Base-by-base conservation (phyloP, 768 basidiomycete species). In the Leccinum rimulosum region DNA sequence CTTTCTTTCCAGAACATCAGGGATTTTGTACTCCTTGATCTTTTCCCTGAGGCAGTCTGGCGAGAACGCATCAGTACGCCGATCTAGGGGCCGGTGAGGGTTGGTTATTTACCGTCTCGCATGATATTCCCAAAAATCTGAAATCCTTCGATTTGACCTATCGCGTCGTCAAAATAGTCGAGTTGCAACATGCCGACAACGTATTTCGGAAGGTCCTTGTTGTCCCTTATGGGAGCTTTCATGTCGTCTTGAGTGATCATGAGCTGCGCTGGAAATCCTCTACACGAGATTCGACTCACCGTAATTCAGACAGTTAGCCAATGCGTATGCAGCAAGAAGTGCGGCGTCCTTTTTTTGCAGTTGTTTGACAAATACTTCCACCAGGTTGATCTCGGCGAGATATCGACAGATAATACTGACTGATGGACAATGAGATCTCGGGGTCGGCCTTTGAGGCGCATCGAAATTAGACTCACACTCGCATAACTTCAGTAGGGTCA, bases 141-240 rank as follows among this genome's bases (percentile, higher is more conserved):
- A 40, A 70, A 69, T 12, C 68, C 68, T 50, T 69, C 68, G 1
- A 68, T 53, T 25, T 4, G 51, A 11, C 68, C 68, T 0, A 70
- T 56, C 12, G 68, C 66, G 33, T 69, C 68, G 10, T 69, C 66
- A 19, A 69, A 70, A 50, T 59, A 70, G 53, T 69, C 64, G 15
- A 60, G 40, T 31, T 60, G 61, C n/a, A 68, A 50, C 68, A 69
- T 69, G n/a, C 54, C 55, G 12, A 69, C 27, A 2, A 69, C 68
- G 4, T 63, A 38, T 50, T 61, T 58, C 6, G 66, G 58, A 50
- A 66, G 53, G 19, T 35, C 36, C 4, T 58, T 45, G 9, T 59
- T 57, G 7, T 50, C n/a, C 50, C 47, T 58, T n/a, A 69, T 28
- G 6, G 30, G 27, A 14, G 57, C 52, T 15, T 55, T 47, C 64